Conservation (phyloP, 2,329 filamentous ascomycete species). For the Pseudocercospora fijiensis region DNA sequence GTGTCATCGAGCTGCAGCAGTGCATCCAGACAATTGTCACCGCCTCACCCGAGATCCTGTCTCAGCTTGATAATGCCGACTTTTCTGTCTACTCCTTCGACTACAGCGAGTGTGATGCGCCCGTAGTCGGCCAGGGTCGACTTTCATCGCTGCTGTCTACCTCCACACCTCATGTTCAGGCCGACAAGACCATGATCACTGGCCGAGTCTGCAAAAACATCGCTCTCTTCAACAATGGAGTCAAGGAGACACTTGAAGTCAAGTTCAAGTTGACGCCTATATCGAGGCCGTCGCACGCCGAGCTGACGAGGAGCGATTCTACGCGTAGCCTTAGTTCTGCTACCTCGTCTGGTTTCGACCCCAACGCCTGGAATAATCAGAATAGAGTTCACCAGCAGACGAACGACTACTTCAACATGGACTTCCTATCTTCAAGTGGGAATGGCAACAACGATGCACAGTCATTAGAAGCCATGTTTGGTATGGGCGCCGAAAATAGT, state of each 20-base stretch:
- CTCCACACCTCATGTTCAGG: slow-evolving; percentile 57
- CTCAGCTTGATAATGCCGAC: slow-evolving; percentile 66
- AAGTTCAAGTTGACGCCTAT: slow-evolving; percentile 83
- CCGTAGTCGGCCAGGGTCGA: slow-evolving; percentile 93
- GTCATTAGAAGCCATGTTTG: slow-evolving; percentile 37
- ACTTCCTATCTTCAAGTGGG: slow-evolving; percentile 20
- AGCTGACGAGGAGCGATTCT: slow-evolving; percentile 60
- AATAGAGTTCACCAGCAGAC: slow-evolving; percentile 56
- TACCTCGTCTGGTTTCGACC: slow-evolving; percentile 63
- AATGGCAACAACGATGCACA: slow-evolving; percentile 26
- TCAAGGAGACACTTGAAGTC: slow-evolving; percentile 88
- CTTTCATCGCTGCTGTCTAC: slow-evolving; percentile 75
- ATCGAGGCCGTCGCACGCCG: slow-evolving; percentile 60
- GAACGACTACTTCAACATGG: slow-evolving; percentile 34
- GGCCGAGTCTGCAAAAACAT: slow-evolving; percentile 87
- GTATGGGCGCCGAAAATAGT: slow-evolving; percentile 26
- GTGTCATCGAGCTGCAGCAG: slow-evolving; percentile 80
- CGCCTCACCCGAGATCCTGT: slow-evolving; percentile 81
- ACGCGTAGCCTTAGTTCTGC: slow-evolving; percentile 59
- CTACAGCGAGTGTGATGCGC: slow-evolving; percentile 90
- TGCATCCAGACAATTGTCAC: slow-evolving; percentile 80
- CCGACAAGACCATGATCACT: slow-evolving; percentile 73
- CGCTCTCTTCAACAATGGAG: slow-evolving; percentile 77
- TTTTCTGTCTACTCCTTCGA: slow-evolving; percentile 98
- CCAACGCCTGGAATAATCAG: slow-evolving; percentile 69